phyloP scores from a whole-genome alignment of 768 basidiomycete species.

The Dioszegia crocea region DNA sequence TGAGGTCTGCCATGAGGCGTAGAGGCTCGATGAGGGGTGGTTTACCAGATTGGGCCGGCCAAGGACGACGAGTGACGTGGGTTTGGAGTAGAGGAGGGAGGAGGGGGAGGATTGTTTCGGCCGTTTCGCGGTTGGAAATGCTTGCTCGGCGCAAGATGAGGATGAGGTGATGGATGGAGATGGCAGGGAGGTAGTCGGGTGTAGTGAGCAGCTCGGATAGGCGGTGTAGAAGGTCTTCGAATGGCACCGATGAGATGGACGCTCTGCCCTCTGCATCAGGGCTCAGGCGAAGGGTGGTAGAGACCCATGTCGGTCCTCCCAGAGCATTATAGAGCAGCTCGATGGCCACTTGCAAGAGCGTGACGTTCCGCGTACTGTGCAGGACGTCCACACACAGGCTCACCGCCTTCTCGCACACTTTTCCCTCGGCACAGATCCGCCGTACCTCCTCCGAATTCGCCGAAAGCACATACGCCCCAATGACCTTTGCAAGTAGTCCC shows the following conservation, averaged over 20 bases:
- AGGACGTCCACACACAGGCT: constrained; percentile 25
- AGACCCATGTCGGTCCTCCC: constrained; percentile 15
- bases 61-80: constrained; percentile 20
- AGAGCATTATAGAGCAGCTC: constrained; percentile 36
- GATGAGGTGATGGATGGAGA: constrained; percentile 33
- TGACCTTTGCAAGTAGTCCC: constrained; percentile 63
- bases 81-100: constrained; percentile 21
- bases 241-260: constrained; percentile 20
- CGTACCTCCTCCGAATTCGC: constrained; percentile 1
- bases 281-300: background rate
- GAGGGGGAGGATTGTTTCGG: constrained; percentile 24
- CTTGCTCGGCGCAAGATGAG: constrained; percentile 29
- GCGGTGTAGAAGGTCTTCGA: constrained; percentile 32
- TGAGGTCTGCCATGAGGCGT: constrained; percentile 38
- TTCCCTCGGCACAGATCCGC: background rate
- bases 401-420: constrained; percentile 21
- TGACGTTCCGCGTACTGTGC: background rate
- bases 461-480: constrained; percentile 27
- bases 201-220: constrained; percentile 29
- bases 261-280: constrained; percentile 2
- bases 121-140: constrained; percentile 6
- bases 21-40: constrained; percentile 23
- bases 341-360: constrained; percentile 35
- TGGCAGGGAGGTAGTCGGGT: constrained; percentile 20
- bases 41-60: constrained; percentile 16